Base-by-base conservation (phyloP, 2,329 filamentous ascomycete genomes). In the Epichloe brachyelytri region DNA sequence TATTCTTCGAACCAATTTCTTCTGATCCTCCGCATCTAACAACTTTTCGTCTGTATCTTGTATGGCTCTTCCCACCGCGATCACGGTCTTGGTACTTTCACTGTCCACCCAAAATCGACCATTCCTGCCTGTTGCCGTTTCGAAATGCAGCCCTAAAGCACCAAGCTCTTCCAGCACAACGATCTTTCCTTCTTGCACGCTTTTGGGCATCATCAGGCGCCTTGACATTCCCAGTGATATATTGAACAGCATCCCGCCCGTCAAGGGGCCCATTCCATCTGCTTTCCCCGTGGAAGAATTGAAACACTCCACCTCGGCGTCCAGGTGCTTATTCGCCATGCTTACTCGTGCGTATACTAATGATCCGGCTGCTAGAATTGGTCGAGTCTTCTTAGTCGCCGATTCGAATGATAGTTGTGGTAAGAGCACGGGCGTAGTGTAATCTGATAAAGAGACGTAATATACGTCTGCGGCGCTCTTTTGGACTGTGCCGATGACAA, bases 351-450 rank as follows among this genome's bases (percentile, higher is more conserved):
- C 91, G 70, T 97, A 97, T 37, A 97, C 88, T 30, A 96, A 71
- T 49, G 88, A 82, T 38, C 88, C 88, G 14, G 80, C 63, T 30
- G 76, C 72, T 43, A 97, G 78, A 56, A 87, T 77, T 0, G 93
- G 93, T 1, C 90, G 78, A 3, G 88, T 95, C 71, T 97, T 97
- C 68, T 90, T 93, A 43, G 85, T 88, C 17, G 89, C 93, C 56
- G 83, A 82, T 68, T 97, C 91, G 65, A 98, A 98, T n/a, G 89
- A 81, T 19, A 97, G 77, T 58, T 95, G 86, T 0, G 87, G 88
- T 1, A 97, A 80, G 17, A 86, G 73, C 1, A 86, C 88, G 52
- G 78, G 69, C 2, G 75, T 62, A 4, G 78, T 77, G 62, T 82
- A 77, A 50, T 81, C 75, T 30, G 87, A 85, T 49, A 97, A 75